Base-by-base conservation (phyloP, 805 yeast genomes). In the Wickerhamomyces subpelliculosus region DNA sequence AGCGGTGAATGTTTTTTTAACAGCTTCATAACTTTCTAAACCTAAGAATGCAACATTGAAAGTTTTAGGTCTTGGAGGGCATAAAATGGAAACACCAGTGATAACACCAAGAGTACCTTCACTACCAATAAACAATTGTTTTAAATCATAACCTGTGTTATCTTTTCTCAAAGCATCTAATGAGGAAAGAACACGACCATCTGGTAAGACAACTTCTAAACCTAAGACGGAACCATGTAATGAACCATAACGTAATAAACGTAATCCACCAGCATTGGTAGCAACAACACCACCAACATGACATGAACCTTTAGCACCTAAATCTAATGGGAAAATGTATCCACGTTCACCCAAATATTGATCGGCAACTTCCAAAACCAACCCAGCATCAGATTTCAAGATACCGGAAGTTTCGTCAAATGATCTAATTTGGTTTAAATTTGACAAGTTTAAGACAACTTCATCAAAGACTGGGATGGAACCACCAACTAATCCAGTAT, bases 281-380 rank as follows among this genome's bases (percentile, higher is more conserved):
- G 96, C 95, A 32, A 87, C 90, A 38, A 80, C 84, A 47, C 97
- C 97, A 49, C 97, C 97, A 44, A 90, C 80, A 50, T 86, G 95
- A 58, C 97, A 90, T 2, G 96, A 86, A 12, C 97, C 97, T 64
- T 89, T 89, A 27, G 97, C 97, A 41, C 97, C 97, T 44, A 89
- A 66, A 58, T 89, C 97, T 36, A 89, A 68, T 21, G 97, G 97
- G 71, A 88, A 89, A 39, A 89, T 84, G 62, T 83, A 83, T 4
- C 93, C 95, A n/a, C 76, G 65, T 40, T 86, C 93, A 14, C 82
- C 79, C 39, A 89, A 63, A 52, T 56, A 86, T 38, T 70, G 70
- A 62, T 89, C 96, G 11, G 96, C 96, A 47, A 66, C 73, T 57
- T 90, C 96, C 52, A 89, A 69, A 40, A 89, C 81, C 28, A 88